These are phyloP conservation scores for Aspergillus olivimuriae DNA, from an alignment of 495 filamentous ascomycete species.

Conservation along the genomic window DNA sequence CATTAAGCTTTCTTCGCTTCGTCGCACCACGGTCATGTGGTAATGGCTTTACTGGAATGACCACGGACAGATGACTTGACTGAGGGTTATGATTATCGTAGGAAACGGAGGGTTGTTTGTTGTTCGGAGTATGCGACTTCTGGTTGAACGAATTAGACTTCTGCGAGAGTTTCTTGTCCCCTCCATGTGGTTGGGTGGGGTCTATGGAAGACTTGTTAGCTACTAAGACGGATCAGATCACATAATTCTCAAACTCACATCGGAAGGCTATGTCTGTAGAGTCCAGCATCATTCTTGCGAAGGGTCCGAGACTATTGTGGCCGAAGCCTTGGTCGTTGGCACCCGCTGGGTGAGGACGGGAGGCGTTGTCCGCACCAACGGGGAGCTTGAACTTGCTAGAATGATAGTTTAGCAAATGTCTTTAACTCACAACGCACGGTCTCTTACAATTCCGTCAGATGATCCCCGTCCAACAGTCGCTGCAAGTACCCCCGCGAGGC, in stretches of 20 bases:
- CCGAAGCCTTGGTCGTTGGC: conserved; percentile 16
- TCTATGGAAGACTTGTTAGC: conserved; percentile 26
- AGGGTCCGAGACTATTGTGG: conserved; percentile 40
- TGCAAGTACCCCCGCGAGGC: conserved; percentile 59
- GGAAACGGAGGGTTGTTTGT: conserved; percentile 16
- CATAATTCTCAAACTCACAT: conserved; percentile 33
- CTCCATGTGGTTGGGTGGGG: conserved; percentile 28
- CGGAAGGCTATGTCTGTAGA: conserved; percentile 48
- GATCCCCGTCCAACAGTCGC: conserved; percentile 58
- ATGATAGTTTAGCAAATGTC: conserved; percentile 12
- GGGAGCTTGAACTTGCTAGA: conserved; percentile 65
- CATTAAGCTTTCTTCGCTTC: conserved; percentile 30
- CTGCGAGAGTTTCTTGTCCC: conserved; percentile 15
- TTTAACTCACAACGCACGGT: conserved; percentile 5
- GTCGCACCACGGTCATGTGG: conserved; percentile 15
- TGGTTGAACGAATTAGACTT: conserved; percentile 18
- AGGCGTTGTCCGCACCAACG: conserved; percentile 16
- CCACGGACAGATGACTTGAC: conserved; percentile 31
- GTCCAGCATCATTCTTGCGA: conserved; percentile 54
- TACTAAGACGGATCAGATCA: background rate
- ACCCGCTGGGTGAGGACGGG: conserved; percentile 14
- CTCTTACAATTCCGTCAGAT: conserved; percentile 67
- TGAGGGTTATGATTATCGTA: conserved; percentile 9
- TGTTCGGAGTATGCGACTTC: conserved; percentile 13
- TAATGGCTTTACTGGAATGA: conserved; percentile 32